Base-by-base conservation (phyloP, 352 stramenopile species). In the Nannochloropsis limnetica region DNA sequence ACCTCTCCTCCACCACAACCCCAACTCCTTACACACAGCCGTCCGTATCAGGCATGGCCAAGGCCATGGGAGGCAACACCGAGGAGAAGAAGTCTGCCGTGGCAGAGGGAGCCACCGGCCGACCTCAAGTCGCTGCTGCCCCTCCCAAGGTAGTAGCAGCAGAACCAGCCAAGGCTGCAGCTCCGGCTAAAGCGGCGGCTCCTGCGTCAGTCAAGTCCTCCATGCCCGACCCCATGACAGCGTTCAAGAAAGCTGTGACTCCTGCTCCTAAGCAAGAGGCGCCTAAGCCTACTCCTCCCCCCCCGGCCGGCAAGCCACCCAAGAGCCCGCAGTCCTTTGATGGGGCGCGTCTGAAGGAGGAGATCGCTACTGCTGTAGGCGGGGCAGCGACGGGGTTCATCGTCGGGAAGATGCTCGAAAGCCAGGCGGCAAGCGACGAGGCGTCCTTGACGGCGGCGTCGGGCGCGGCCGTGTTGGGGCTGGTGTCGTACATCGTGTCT, bases 401-500 rank as follows among this genome's bases (percentile, higher is more conserved):
- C 15, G n/a, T 74, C 0, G 61, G 61, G n/a, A 74, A 25, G 15
- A 11, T 25, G 20, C 61, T 74, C 25, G 61, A 74, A 29, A 25
- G 61, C n/a, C 61, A 74, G n/a, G 61, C 61, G 25, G n/a, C n/a
- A 20, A 74, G 61, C 61, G 61, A 74, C n/a, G 61, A 74, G 11
- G 61, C 61, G 3, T 23, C 11, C 25, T 74, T 74, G 61, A 74
- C 61, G 61, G 61, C 61, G 25, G 61, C 61, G 11, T 74, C 61
- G 1, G 61, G 61, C 25, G 61, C 61, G 61, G 25, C 61, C 8
- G 61, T 74, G 61, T 22, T 74, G 1, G 61, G 61, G 61, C 61
- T 74, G n/a, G 61, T 74, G 61, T 74, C 61, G 15, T 74, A 74
- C 61, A 74, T 74, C 61, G 61, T 74, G n/a, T 74, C 61, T 29